These are phyloP conservation scores for Pseudogymnoascus sp. DNA, from an alignment of 2,329 filamentous ascomycete genomes.

Conservation along the genomic window DNA sequence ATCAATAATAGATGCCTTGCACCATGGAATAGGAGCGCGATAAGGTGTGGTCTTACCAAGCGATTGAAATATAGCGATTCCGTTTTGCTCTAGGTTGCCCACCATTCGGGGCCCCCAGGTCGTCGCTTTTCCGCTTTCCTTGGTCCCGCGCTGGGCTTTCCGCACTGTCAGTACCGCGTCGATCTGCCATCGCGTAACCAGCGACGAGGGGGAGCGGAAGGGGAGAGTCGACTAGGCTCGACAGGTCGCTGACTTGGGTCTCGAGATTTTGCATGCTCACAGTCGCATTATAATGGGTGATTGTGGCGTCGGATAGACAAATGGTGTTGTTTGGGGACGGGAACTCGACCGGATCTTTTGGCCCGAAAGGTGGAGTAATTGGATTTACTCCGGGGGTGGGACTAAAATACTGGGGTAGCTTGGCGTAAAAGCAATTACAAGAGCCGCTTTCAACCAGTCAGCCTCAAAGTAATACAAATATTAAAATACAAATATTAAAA, in stretches of 20 bases:
- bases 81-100: constrained; percentile 29
- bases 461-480: neutral
- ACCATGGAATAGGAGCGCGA: neutral
- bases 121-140: constrained; percentile 26
- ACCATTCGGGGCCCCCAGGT: constrained; percentile 14
- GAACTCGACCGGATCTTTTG: neutral
- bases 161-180: constrained; percentile 22
- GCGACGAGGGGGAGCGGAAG: constrained; percentile 17
- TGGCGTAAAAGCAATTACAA: neutral
- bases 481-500: neutral
- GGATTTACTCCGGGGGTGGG: neutral
- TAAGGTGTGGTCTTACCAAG: constrained; percentile 24
- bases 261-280: constrained; percentile 30
- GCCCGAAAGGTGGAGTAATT: neutral
- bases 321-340: constrained; percentile 1
- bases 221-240: constrained; percentile 27
- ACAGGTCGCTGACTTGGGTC: constrained; percentile 27
- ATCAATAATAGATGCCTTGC: neutral
- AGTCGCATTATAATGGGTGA: constrained; percentile 5
- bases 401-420: constrained; percentile 2
- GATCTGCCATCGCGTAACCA: constrained; percentile 22
- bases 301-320: constrained; percentile 6
- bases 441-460: neutral
- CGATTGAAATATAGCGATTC: constrained; percentile 31
- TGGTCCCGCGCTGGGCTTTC: constrained; percentile 25